These are phyloP conservation scores for Diaporthe eres DNA, from an alignment of 2,329 filamentous ascomycete genomes.

Conservation along the genomic window DNA sequence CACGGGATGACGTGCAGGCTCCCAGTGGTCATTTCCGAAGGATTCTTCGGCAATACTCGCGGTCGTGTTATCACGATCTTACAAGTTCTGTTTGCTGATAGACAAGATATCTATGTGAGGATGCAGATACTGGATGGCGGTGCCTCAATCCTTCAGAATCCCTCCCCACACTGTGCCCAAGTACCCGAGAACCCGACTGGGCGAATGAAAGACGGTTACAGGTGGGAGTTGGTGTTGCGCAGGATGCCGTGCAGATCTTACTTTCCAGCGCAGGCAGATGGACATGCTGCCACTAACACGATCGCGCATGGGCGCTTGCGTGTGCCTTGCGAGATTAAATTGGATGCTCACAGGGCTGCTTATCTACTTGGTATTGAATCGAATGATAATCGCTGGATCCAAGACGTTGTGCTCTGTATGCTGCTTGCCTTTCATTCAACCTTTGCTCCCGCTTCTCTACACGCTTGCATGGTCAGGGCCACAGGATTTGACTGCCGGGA, in stretches of 20 bases:
- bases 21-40: background rate
- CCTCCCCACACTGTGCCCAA: background rate
- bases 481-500: background rate
- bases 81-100: background rate
- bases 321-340: background rate
- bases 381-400: background rate
- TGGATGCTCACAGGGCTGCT: background rate
- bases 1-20: background rate
- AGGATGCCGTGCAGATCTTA: constrained; percentile 13
- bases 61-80: no score
- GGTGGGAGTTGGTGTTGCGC: background rate
- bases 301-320: background rate
- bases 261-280: background rate
- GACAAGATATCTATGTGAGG: no score
- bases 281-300: background rate
- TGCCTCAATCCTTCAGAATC: background rate
- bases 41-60: background rate
- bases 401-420: no score
- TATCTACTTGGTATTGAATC: background rate
- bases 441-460: background rate
- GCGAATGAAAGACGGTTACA: background rate
- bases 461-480: background rate
- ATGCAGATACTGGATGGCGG: background rate
- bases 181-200: background rate
- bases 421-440: background rate